These are phyloP conservation scores for Sherardia arvensis DNA, from an alignment of 257 asterid genomes.

Conservation along the genomic window DNA sequence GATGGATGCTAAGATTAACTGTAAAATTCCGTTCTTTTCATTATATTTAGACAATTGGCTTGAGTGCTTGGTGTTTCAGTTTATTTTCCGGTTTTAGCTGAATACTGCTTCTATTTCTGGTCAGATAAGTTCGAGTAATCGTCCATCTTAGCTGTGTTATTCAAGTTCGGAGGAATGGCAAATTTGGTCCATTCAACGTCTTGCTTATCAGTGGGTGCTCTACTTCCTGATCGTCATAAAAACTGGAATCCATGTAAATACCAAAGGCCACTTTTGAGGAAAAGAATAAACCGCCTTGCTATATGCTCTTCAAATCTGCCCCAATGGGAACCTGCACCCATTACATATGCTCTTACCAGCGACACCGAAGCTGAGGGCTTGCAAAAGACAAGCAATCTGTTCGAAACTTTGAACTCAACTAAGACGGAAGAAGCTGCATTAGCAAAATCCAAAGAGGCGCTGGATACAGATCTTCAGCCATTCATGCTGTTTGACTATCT, in stretches of 20 bases:
- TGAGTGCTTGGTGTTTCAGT: background rate
- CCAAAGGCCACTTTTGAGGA: constrained; percentile 20
- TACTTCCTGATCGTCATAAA: constrained; percentile 23
- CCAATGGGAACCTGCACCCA: constrained; percentile 66
- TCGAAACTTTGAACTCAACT: constrained; percentile 42
- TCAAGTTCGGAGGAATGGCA: constrained; percentile 38
- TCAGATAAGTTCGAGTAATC: constrained; percentile 25
- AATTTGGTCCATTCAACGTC: constrained; percentile 31
- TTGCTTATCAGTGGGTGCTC: constrained; percentile 22
- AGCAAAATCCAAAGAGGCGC: constrained; percentile 26
- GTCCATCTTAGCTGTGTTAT: constrained; percentile 10
- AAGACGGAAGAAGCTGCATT: constrained; percentile 28
- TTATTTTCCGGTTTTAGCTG: background rate
- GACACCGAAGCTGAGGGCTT: constrained; percentile 31
- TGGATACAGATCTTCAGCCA: constrained; percentile 17
- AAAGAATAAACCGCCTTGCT: constrained; percentile 2
- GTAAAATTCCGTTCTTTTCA: background rate
- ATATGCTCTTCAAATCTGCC: constrained; percentile 40
- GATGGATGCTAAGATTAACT: background rate
- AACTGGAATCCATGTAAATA: constrained; percentile 21
- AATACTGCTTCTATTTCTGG: constrained; percentile 5
- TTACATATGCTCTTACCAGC: constrained; percentile 35
- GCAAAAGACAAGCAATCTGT: constrained; percentile 36
- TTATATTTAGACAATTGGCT: background rate
- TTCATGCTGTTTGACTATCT: constrained; percentile 26